phyloP scores from a whole-genome alignment of 148 eudicot genomes.

The Talinum fruticosum region DNA sequence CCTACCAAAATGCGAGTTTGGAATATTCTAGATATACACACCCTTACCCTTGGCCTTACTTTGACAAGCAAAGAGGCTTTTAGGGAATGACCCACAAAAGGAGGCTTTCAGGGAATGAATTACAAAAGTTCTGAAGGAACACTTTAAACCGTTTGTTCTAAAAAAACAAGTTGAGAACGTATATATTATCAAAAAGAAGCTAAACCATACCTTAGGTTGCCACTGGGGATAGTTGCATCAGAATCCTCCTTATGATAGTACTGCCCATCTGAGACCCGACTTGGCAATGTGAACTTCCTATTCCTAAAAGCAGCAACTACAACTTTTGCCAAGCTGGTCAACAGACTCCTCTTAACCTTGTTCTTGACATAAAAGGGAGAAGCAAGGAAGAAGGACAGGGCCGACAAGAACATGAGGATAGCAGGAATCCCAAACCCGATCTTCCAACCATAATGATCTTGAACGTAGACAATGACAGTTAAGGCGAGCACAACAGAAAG shows the following conservation, averaged over 20 bases:
- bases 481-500: constrained; percentile 56
- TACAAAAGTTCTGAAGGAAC: too few relatives aligned
- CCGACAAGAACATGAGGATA: constrained; percentile 60
- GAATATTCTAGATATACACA: too few relatives aligned
- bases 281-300: constrained; percentile 31
- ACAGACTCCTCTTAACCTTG: constrained; percentile 48
- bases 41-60: too few relatives aligned
- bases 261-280: constrained; percentile 21
- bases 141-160: background rate
- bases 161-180: background rate
- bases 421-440: constrained; percentile 78
- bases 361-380: constrained; percentile 48
- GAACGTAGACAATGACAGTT: constrained; percentile 70
- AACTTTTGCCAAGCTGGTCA: constrained; percentile 53
- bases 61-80: too few relatives aligned
- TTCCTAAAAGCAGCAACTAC: constrained; percentile 55
- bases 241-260: constrained; percentile 45
- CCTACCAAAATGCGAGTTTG: too few relatives aligned
- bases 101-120: too few relatives aligned
- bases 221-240: constrained; percentile 32
- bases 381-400: constrained; percentile 51
- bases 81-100: too few relatives aligned
- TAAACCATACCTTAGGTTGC: constrained; percentile 46
- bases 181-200: too few relatives aligned
- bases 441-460: constrained; percentile 74